Evolutionary conservation across 116 monocot genomes (phyloP).

Genomic region (Zostera marina): DNA sequence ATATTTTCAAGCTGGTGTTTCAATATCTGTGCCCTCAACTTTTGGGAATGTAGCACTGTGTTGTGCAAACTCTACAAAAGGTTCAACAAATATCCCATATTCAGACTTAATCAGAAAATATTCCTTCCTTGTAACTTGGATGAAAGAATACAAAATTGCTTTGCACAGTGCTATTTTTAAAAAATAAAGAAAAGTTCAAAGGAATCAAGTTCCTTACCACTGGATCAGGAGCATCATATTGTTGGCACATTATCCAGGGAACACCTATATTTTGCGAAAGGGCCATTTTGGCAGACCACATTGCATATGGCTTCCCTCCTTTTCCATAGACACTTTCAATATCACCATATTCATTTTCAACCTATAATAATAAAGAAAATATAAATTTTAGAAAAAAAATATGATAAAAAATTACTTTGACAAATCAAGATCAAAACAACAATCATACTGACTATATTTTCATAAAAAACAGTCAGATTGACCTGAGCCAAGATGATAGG

Average conservation of each 20-base stretch:
- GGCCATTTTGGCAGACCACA: conserved; percentile 96
- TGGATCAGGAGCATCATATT: conserved; percentile 80
- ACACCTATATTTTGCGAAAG: conserved; percentile 74
- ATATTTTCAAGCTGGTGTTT: too few species aligned
- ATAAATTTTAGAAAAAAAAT: background rate
- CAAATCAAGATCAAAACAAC: conserved; percentile 1
- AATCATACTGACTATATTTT: conserved; percentile 18
- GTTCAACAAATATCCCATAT: too few species aligned
- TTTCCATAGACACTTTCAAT: conserved; percentile 56
- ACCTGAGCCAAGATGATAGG: conserved; percentile 88
- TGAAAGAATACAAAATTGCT: too few species aligned
- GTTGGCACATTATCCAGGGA: conserved; percentile 99
- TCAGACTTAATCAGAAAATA: too few species aligned
- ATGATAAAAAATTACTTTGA: background rate
- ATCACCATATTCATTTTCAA: conserved; percentile 96
- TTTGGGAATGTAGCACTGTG: too few species aligned
- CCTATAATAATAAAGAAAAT: conserved; percentile 16
- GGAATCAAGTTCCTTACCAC: conserved; percentile 36
- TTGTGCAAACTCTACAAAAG: too few species aligned
- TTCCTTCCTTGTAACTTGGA: too few species aligned
- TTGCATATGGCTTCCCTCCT: conserved; percentile 79
- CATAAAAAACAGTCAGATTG: conserved; percentile 7
- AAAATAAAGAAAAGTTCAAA: background rate
- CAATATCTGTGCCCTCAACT: too few species aligned
- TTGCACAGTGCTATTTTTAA: background rate